Base-by-base conservation (phyloP, 2,329 filamentous ascomycete species). In the Lecanicillium sp. region DNA sequence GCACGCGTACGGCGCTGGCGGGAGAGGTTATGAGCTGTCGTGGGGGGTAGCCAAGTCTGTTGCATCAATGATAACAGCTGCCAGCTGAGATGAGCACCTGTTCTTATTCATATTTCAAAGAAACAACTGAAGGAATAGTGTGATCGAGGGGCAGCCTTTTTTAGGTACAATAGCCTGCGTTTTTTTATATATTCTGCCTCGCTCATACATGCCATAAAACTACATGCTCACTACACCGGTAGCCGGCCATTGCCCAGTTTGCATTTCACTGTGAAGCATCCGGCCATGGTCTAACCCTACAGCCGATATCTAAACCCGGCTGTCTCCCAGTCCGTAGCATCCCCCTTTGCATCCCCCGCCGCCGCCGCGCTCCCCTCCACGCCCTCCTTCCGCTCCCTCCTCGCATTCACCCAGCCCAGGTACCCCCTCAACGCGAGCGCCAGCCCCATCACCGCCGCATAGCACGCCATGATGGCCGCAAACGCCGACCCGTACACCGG, bases 251-350 rank as follows among this genome's bases (percentile, higher is more conserved):
- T n/a, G n/a, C n/a, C n/a, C n/a, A n/a, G n/a, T n/a, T n/a, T n/a
- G n/a, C n/a, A n/a, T n/a, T n/a, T n/a, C n/a, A n/a, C n/a, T n/a
- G n/a, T n/a, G n/a, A n/a, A n/a, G n/a, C n/a, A n/a, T n/a, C n/a
- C n/a, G n/a, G n/a, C n/a, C n/a, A n/a, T n/a, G n/a, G n/a, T n/a
- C n/a, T n/a, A n/a, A 6, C 24, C 32, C 48, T 56, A 76, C 21
- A 76, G 56, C 23, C 79, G 70, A 60, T 83, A 83, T 35, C 78
- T 70, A 52, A 83, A 83, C 0, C 79, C 79, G 15, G 70, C 59
- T 1, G 71, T 79, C 30, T 79, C 71, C 73, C 76, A 80, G 55
- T 83, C 79, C 2, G 79, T 82, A 2, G 75, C 61, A 58, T 83
- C 78, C 17, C 79, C 75, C 49, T 67, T 67, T 1, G 64, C 65